These are phyloP conservation scores for Penicillium argentinense DNA, from an alignment of 495 filamentous ascomycete genomes.

Conservation along the genomic window DNA sequence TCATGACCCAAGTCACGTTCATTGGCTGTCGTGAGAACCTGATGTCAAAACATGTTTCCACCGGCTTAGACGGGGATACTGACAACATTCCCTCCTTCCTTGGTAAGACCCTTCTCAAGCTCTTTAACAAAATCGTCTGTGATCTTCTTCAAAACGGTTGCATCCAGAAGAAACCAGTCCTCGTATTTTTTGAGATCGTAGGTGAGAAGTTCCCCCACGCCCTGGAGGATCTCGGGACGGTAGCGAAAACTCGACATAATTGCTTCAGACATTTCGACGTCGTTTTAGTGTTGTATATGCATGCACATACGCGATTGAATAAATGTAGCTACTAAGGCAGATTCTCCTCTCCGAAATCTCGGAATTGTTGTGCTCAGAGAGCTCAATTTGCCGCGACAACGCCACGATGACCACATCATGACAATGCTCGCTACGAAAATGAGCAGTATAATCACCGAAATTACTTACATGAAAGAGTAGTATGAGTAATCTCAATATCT, in stretches of 20 bases:
- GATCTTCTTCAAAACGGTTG: slow-evolving; percentile 79
- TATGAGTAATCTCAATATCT: no score
- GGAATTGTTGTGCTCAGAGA: no score
- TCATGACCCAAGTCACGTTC: slow-evolving; percentile 95
- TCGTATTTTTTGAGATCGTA: slow-evolving; percentile 75
- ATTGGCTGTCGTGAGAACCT: no score
- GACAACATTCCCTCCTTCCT: slow-evolving; percentile 84
- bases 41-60: no score
- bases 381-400: neutral
- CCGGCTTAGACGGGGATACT: slow-evolving; percentile 31
- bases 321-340: no score
- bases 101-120: slow-evolving; percentile 75
- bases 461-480: neutral
- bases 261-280: neutral
- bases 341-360: no score
- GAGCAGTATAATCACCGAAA: neutral
- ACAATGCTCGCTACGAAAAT: neutral
- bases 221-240: slow-evolving; percentile 58
- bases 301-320: neutral
- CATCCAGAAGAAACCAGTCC: slow-evolving; percentile 70
- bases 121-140: slow-evolving; percentile 79
- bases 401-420: slow-evolving; percentile 26
- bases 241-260: slow-evolving; percentile 20
- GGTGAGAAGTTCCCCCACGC: slow-evolving; percentile 69
- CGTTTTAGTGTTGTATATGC: neutral